Base-by-base conservation (phyloP, 179 eudicot genomes). In the Beta corolliflora region DNA sequence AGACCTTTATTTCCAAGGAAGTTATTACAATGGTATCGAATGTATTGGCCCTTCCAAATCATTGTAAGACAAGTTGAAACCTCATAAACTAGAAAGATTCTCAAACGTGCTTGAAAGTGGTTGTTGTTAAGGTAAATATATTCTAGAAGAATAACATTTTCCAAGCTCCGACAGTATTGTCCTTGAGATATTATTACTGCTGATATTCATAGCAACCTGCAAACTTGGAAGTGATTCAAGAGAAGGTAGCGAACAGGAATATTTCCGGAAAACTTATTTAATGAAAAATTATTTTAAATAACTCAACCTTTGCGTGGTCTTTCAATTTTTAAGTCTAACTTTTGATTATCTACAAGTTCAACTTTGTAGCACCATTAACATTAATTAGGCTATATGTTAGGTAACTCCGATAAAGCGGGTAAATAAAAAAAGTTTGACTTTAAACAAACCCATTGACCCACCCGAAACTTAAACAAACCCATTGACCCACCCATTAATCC, bases 191-290 rank as follows among this genome's bases (percentile, higher is more conserved):
- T 90, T 87, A 64, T 95, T 95, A 74, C 80, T 69, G 77, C 98
- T 95, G 41, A 95, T 94, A 76, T 95, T 90, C 92, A 95, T 58
- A 13, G 90, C 93, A 55, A 95, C 93, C 87, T 95, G 98, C 84
- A 95, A 83, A 79, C 97, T 84, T 0, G 89, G 85, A 44, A 95
- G 91, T 60, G 89, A 84, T 36, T 97, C 98, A 44, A 95, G 76
- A 52, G 91, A 89, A 16, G 84, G 98, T 46, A 95, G 92, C 79
- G 81, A 81, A 36, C 98, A 3, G 98, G 98, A 73, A 95, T 91
- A 50, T 48, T 83, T 36, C 98, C 98, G 19, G 92, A 89, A 52
- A 95, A 87, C 68, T 86, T 79, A 81, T 25, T 25, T 25, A 25
- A 25, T 0, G 29, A 25, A 25, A 25, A 25, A 25, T 25, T 25